Base-by-base conservation (phyloP, 192 early-diverging fungal genomes). In the Mortierella antarctica region DNA sequence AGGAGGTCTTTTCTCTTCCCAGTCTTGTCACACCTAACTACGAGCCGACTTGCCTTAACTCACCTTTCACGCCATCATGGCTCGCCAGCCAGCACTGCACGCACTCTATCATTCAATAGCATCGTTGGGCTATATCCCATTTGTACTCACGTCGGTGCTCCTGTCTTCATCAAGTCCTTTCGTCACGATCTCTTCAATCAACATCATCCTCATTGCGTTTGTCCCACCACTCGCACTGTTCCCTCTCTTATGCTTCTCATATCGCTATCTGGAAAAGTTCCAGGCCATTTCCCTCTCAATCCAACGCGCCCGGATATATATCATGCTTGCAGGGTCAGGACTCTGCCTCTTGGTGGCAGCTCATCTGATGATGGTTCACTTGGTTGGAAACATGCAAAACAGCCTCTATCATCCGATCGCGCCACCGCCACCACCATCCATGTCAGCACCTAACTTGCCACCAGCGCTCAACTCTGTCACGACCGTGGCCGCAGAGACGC, bases 41-140 rank as follows among this genome's bases (percentile, higher is more conserved):
- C 41, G 7, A 0, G 46, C 18, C 10, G 13, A 7, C n/a, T 39
- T 48, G 47, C 52, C 8, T 56, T 12, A n/a, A 4, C 13, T 55
- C 23, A 12, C 14, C 9, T n/a, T 13, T 53, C 11, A 31, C 31
- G 31, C 54, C 13, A 61, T 17, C 6, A 78, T 80, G 77, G 15
- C 65, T 2, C 64, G 65, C 9, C 65, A 18, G 52, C 77, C 65
- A 2, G 41, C 68, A 39, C 46, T 80, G 4, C 77, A 80, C 54
- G 77, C 70, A 2, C 52, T 80, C n/a, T 80, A 72, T n/a, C 77
- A 80, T 54, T 71, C 77, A 40, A 66, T 80, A 13, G 70, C 77
- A 14, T 67, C 77, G 5, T 55, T 80, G 9, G 77, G 70, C 39
- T 80, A 80, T 13, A 72, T 80, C 49, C 77, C 77, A 4, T 72